phyloP scores from a whole-genome alignment of 176 grass and related monocot genomes.

The Oryza longistaminata region DNA sequence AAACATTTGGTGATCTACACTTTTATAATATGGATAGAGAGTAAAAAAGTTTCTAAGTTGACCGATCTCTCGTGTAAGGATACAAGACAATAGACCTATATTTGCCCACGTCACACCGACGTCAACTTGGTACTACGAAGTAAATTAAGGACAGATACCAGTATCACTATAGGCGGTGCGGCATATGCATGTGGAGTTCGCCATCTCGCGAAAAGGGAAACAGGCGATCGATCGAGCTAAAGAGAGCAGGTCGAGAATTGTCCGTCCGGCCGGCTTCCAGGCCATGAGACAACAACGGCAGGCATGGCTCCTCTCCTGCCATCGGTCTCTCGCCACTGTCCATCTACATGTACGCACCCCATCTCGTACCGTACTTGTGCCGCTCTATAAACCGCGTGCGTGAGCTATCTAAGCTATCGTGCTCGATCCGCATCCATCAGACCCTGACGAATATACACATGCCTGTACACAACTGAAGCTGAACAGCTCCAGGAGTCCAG shows the following conservation, averaged over 20 bases:
- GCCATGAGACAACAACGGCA: background rate
- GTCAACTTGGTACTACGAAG: background rate
- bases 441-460: background rate
- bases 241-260: background rate
- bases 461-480: background rate
- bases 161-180: background rate
- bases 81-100: background rate
- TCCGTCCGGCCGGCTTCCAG: background rate
- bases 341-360: background rate
- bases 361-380: background rate
- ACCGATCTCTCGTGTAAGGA: too few species aligned
- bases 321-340: background rate
- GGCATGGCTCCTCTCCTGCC: background rate
- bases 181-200: conserved; percentile 21
- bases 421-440: background rate
- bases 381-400: background rate
- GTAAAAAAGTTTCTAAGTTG: too few species aligned
- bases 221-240: background rate
- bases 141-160: background rate
- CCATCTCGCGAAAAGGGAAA: conserved; percentile 17
- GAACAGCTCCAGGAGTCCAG: background rate
- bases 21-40: too few species aligned
- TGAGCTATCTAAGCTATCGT: background rate
- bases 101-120: background rate
- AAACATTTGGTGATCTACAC: too few species aligned